phyloP scores from a whole-genome alignment of 352 stramenopile genomes.

The Pythium scleroteichum region DNA sequence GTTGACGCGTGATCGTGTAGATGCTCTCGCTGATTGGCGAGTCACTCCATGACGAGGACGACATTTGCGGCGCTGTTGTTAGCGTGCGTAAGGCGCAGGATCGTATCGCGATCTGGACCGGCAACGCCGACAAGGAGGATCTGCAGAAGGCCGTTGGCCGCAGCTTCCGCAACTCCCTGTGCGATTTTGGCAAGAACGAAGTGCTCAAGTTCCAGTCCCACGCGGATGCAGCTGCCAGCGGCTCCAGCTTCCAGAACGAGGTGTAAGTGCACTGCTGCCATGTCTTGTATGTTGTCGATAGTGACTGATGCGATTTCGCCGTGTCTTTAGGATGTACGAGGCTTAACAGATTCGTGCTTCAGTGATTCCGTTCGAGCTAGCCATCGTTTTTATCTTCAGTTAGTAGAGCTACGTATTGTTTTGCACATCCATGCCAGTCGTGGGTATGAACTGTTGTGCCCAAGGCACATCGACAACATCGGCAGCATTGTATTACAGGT shows the following conservation, averaged over 20 bases:
- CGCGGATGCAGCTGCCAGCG: conserved; percentile 80
- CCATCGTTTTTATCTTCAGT: conserved; percentile 31
- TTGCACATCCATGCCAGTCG: background rate
- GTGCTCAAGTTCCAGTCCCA: conserved; percentile 90
- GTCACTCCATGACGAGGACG: conserved; percentile 92
- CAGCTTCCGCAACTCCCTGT: conserved; percentile 76
- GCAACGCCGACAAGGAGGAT: conserved; percentile 71
- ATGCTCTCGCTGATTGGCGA: conserved; percentile 96
- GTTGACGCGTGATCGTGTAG: conserved; percentile 28
- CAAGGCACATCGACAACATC: background rate
- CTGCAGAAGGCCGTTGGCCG: conserved; percentile 80
- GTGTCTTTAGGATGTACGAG: conserved; percentile 76
- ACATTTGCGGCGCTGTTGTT: conserved; percentile 96
- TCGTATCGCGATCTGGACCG: conserved; percentile 95
- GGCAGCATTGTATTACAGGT: conserved; percentile 13
- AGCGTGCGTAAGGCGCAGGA: conserved; percentile 95
- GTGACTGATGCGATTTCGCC: background rate
- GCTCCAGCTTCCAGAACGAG: conserved; percentile 92
- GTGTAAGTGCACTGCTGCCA: conserved; percentile 72
- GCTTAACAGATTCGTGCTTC: conserved; percentile 42
- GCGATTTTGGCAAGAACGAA: conserved; percentile 88
- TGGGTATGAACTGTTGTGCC: background rate
- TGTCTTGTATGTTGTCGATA: background rate
- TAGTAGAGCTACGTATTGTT: conserved; percentile 33
- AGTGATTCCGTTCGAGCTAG: conserved; percentile 24